Conservation (phyloP, 2,329 filamentous ascomycete species). For the Pseudogymnoascus sp. region DNA sequence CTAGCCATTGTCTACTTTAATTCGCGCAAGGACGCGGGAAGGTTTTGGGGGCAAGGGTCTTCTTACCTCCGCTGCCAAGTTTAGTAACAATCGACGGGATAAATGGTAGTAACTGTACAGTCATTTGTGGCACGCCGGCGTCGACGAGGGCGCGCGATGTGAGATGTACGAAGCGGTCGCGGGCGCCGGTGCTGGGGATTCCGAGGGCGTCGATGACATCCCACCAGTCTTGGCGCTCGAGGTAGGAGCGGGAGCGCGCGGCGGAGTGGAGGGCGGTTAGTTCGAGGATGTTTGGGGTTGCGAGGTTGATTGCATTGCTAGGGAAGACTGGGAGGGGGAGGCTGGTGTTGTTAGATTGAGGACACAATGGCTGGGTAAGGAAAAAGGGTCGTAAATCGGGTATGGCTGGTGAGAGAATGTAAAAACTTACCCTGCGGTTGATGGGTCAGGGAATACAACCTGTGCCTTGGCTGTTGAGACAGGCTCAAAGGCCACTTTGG, state of each 20-base stretch:
- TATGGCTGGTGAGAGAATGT: not conserved
- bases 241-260: conserved; percentile 44
- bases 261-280: conserved; percentile 67
- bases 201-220: conserved; percentile 67
- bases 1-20: not conserved
- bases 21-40: conserved; percentile 24
- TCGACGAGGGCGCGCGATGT: conserved; percentile 62
- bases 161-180: conserved; percentile 62
- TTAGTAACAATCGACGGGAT: conserved; percentile 81
- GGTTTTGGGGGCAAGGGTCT: conserved; percentile 14
- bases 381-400: not conserved
- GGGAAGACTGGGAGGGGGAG: conserved; percentile 41
- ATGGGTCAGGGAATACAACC: conserved; percentile 48
- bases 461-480: conserved; percentile 74
- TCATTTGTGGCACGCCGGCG: conserved; percentile 72
- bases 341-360: not conserved
- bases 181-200: conserved; percentile 58
- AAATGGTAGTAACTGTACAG: conserved; percentile 76
- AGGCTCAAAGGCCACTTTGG: conserved; percentile 72
- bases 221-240: conserved; percentile 71
- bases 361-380: not conserved
- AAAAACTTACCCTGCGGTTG: not conserved
- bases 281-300: conserved; percentile 78
- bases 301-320: conserved; percentile 56
- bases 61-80: conserved; percentile 48